Conservation (phyloP, 2,329 filamentous ascomycete species). For the Epichloe aotearoae region DNA sequence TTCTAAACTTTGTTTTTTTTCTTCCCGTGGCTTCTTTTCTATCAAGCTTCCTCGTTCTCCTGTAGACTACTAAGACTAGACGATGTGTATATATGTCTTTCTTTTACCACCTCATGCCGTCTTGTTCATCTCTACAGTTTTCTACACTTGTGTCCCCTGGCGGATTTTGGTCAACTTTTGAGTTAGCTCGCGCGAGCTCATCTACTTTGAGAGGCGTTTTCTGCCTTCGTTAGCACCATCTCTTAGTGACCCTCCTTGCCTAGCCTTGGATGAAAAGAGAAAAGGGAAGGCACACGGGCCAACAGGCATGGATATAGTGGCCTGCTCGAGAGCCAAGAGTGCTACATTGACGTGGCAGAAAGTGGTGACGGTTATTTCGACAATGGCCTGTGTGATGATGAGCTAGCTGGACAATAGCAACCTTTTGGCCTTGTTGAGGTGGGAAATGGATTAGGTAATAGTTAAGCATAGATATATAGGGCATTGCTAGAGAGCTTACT, state of each 20-base stretch:
- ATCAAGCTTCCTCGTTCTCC: background rate
- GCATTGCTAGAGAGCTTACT: too few relatives aligned
- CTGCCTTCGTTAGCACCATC: background rate
- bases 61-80: background rate
- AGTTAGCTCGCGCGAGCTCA: background rate
- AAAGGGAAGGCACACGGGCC: background rate
- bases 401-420: background rate
- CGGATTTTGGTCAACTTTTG: background rate
- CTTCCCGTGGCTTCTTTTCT: constrained; percentile 1
- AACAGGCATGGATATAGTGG: background rate
- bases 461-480: too few relatives aligned
- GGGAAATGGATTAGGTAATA: too few relatives aligned
- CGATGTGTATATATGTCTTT: background rate
- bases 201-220: background rate
- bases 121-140: background rate
- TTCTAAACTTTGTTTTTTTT: background rate
- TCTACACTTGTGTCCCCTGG: background rate
- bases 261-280: background rate
- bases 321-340: background rate
- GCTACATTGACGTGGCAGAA: background rate
- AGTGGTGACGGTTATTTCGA: background rate
- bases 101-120: background rate
- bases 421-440: background rate
- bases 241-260: background rate
- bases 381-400: background rate